A percentile compares a stretch with the other conserved stretches of the same genome.
These are phyloP conservation scores for Nicotiana knightiana DNA, from an alignment of 257 asterid species.

Conservation along the genomic window DNA sequence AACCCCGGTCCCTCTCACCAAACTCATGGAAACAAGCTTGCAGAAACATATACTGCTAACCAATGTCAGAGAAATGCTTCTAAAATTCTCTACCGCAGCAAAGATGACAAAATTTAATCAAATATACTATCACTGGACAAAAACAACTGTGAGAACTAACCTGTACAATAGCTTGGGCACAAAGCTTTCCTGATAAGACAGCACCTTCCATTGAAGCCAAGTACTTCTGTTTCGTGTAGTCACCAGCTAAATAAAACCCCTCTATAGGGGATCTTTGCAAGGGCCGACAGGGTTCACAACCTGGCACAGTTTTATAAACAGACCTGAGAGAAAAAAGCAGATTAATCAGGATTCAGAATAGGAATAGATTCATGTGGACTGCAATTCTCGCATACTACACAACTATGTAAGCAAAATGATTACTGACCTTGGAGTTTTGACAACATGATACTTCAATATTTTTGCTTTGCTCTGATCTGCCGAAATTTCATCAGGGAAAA, in stretches of 20 bases:
- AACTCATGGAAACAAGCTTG: background rate
- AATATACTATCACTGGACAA: background rate
- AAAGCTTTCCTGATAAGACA: constrained; percentile 89
- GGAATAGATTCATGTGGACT: background rate
- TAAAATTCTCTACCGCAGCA: background rate
- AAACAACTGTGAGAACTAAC: constrained; percentile 24
- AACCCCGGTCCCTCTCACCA: background rate
- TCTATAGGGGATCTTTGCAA: constrained; percentile 80
- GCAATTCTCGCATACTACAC: background rate
- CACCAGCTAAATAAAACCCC: constrained; percentile 95
- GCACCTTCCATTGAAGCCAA: constrained; percentile 99
- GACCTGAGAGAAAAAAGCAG: constrained; percentile 41
- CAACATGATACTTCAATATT: constrained; percentile 81
- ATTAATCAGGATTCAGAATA: background rate
- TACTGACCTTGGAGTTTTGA: constrained; percentile 89
- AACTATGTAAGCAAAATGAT: background rate
- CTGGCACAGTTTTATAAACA: constrained; percentile 91
- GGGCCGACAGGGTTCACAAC: constrained; percentile 89
- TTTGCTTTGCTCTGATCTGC: constrained; percentile 98
- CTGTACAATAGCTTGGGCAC: constrained; percentile 94
- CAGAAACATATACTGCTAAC: background rate
- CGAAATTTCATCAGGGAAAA: constrained; percentile 87
- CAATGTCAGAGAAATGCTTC: background rate
- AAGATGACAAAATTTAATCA: background rate
- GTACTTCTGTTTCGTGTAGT: constrained; percentile 94